These are phyloP conservation scores for Claviceps sp. DNA, from an alignment of 2,329 filamentous ascomycete genomes.

Conservation along the genomic window DNA sequence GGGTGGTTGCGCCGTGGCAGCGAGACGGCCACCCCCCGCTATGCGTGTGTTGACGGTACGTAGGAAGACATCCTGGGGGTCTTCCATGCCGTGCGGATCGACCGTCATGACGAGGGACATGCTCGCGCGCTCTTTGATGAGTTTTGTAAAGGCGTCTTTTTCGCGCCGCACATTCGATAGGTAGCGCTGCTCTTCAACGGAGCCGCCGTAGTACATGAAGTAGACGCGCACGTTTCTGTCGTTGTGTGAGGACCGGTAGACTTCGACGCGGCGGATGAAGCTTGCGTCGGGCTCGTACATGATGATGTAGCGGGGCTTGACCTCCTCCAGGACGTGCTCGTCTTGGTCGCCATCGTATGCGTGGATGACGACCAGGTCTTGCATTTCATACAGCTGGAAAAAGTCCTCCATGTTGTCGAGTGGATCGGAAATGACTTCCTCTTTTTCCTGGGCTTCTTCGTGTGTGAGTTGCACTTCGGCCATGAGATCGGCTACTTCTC, in stretches of 20 bases:
- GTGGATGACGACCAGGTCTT: constrained; percentile 77
- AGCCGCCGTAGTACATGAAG: constrained; percentile 91
- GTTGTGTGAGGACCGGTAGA: constrained; percentile 88
- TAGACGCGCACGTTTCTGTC: constrained; percentile 84
- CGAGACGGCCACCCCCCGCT: constrained; percentile 75
- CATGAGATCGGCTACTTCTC: constrained; percentile 70
- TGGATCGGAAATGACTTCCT: constrained; percentile 61
- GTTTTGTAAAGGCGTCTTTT: constrained; percentile 87
- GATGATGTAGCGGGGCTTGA: constrained; percentile 86
- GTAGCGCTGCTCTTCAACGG: constrained; percentile 91
- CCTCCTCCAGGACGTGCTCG: constrained; percentile 89
- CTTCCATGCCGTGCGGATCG: constrained; percentile 54
- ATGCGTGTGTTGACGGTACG: constrained; percentile 95
- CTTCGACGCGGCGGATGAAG: constrained; percentile 88
- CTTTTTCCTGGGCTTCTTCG: constrained; percentile 60
- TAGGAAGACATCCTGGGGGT: constrained; percentile 83
- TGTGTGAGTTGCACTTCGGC: constrained; percentile 73
- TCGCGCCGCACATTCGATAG: constrained; percentile 81
- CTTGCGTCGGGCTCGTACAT: constrained; percentile 97
- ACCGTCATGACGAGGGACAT: constrained; percentile 83
- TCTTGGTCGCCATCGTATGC: constrained; percentile 93
- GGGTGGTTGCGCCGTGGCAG: constrained; percentile 74
- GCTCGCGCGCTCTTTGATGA: constrained; percentile 85
- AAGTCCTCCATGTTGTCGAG: constrained; percentile 85
- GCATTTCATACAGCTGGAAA: constrained; percentile 84